These are phyloP conservation scores for Aphanomyces invadans DNA, from an alignment of 352 stramenopile species.

Conservation along the genomic window DNA sequence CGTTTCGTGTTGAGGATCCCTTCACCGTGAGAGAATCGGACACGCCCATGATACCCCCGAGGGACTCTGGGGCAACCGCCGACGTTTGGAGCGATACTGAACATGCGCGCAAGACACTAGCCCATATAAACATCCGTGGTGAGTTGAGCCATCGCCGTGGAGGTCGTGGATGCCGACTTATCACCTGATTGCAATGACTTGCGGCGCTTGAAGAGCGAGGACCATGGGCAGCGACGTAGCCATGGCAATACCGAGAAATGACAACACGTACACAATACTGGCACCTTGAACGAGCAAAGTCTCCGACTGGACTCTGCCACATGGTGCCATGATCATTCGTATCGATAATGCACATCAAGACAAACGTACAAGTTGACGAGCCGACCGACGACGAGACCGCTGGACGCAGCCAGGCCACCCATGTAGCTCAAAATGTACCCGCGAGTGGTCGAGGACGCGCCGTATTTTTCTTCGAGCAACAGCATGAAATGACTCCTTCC, in stretches of 20 bases:
- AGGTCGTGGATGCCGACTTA: background rate
- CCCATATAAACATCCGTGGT: constrained; percentile 12
- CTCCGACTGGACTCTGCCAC: constrained; percentile 20
- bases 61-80: constrained; percentile 54
- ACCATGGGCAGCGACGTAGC: constrained; percentile 41
- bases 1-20: background rate
- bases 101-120: constrained; percentile 69
- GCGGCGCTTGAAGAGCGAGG: constrained; percentile 51
- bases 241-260: constrained; percentile 56
- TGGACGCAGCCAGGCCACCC: constrained; percentile 54
- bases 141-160: background rate
- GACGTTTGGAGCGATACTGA: constrained; percentile 66
- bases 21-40: constrained; percentile 66
- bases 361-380: constrained; percentile 33
- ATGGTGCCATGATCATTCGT: background rate
- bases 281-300: constrained; percentile 40
- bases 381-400: constrained; percentile 55
- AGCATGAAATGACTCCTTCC: constrained; percentile 56
- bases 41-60: constrained; percentile 72
- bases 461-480: constrained; percentile 74
- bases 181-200: constrained; percentile 63
- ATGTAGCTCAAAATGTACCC: constrained; percentile 80
- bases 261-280: constrained; percentile 57
- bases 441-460: constrained; percentile 45
- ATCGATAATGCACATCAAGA: background rate